These are phyloP conservation scores for Alternaria incomplexa DNA, from an alignment of 2,329 filamentous ascomycete species.

Conservation along the genomic window DNA sequence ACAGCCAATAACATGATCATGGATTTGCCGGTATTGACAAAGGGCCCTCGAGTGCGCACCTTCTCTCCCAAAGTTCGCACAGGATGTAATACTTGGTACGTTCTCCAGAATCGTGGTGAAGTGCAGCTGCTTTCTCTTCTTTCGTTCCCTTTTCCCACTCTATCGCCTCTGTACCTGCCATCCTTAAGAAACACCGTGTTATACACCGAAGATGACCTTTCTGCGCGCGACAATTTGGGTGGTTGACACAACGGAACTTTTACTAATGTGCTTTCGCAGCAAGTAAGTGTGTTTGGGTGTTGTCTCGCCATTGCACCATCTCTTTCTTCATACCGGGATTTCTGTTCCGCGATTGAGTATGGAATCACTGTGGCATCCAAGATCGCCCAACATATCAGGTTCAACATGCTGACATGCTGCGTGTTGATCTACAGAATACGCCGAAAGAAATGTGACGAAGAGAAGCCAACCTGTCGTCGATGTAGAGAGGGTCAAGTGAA, in stretches of 20 bases:
- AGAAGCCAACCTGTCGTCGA: constrained; percentile 14
- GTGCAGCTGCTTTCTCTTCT: not conserved
- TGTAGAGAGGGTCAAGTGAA: constrained; percentile 9
- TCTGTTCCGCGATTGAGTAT: not conserved
- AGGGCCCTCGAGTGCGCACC: constrained; percentile 5
- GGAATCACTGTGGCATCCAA: not conserved
- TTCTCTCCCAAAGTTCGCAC: constrained; percentile 12
- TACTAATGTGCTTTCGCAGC: constrained; percentile 2
- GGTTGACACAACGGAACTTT: not conserved
- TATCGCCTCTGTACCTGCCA: not conserved
- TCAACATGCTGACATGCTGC: not conserved
- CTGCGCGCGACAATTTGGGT: not conserved
- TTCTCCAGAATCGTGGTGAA: not conserved
- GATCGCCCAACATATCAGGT: not conserved
- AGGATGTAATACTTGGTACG: constrained; percentile 17
- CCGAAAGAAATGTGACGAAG: constrained; percentile 17
- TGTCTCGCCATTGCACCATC: not conserved
- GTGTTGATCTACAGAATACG: constrained; percentile 7
- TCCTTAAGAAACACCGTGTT: not conserved
- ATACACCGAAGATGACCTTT: not conserved
- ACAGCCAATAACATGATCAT: constrained; percentile 1
- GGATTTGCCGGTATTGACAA: not conserved
- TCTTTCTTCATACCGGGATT: not conserved
- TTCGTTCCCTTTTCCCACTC: not conserved
- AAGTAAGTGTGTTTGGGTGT: constrained; percentile 4